These are phyloP conservation scores for Allomyces arbusculus DNA, from an alignment of 192 early-diverging fungal genomes.

Conservation along the genomic window DNA sequence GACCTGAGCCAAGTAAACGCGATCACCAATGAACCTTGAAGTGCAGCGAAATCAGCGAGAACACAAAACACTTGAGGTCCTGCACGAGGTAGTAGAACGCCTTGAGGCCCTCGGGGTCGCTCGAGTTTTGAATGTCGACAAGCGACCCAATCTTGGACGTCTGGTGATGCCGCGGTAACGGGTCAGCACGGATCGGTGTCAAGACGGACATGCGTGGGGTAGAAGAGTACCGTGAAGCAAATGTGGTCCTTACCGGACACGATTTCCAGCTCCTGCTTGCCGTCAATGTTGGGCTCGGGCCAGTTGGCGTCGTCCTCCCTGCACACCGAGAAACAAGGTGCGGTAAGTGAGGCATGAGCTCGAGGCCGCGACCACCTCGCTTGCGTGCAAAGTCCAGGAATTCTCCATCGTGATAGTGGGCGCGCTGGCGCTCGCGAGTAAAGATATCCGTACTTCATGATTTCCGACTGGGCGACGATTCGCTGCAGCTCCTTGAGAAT, in stretches of 20 bases:
- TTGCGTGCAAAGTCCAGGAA: no score
- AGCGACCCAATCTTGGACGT: conserved; percentile 82
- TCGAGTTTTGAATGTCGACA: conserved; percentile 65
- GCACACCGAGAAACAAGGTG: conserved; percentile 1
- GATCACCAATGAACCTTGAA: conserved; percentile 51
- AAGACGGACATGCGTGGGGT: not conserved
- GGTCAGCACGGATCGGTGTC: not conserved
- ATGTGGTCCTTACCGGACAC: conserved; percentile 73
- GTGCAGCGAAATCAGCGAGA: conserved; percentile 83
- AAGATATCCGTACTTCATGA: conserved; percentile 47
- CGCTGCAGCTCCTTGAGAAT: conserved; percentile 72
- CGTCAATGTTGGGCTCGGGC: conserved; percentile 76
- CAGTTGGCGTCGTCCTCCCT: conserved; percentile 81
- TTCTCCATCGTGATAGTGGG: no score
- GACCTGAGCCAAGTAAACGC: not conserved
- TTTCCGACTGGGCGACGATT: conserved; percentile 71
- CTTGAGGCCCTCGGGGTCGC: conserved; percentile 84
- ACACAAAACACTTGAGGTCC: conserved; percentile 88
- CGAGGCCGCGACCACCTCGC: no score
- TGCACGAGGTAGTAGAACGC: conserved; percentile 95
- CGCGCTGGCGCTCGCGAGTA: no score
- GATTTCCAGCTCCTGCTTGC: conserved; percentile 87
- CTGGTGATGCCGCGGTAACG: conserved; percentile 12
- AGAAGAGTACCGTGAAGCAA: conserved; percentile 52
- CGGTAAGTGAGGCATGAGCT: no score